Conservation (phyloP, 768 basidiomycete species). For the Trametes elegans region DNA sequence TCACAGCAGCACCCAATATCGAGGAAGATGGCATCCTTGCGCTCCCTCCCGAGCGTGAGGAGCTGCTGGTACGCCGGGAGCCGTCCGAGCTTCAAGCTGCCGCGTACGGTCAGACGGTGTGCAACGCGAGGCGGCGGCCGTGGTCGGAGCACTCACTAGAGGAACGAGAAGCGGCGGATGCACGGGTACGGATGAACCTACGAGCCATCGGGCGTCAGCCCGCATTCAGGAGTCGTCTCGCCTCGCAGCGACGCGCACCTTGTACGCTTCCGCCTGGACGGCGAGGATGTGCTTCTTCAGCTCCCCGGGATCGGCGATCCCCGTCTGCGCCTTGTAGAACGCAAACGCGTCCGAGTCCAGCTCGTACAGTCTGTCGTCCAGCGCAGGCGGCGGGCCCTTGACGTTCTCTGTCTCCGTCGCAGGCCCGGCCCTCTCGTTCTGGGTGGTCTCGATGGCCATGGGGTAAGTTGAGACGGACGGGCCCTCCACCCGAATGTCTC, state of each 20-base stretch:
- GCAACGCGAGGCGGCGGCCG: too few species aligned
- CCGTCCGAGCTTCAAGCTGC: constrained; percentile 20
- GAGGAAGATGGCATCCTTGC: constrained; percentile 35
- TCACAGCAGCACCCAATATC: constrained; percentile 45
- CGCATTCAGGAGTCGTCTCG: not conserved
- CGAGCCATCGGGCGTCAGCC: not conserved
- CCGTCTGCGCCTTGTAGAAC: constrained; percentile 25
- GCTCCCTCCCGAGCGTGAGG: constrained; percentile 35
- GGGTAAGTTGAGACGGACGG: too few species aligned
- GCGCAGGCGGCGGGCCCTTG: not conserved
- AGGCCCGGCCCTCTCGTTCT: not conserved
- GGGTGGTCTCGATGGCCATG: too few species aligned
- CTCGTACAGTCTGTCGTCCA: constrained; percentile 9
- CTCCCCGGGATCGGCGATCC: constrained; percentile 25
- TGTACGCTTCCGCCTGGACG: constrained; percentile 24
- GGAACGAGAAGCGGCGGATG: constrained; percentile 23
- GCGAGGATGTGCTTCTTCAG: constrained; percentile 26
- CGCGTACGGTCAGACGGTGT: too few species aligned
- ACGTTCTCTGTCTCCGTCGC: not conserved
- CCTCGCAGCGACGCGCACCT: too few species aligned
- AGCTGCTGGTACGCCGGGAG: constrained; percentile 23
- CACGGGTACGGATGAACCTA: constrained; percentile 29
- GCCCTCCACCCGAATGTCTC: too few species aligned
- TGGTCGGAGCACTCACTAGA: too few species aligned
- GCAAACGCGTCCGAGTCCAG: constrained; percentile 16